Percentiles rank a stretch among this genome's conserved stretches.
Evolutionary conservation across 139 green algal species (phyloP).

Genomic region (Chlamydomonas incerta): DNA sequence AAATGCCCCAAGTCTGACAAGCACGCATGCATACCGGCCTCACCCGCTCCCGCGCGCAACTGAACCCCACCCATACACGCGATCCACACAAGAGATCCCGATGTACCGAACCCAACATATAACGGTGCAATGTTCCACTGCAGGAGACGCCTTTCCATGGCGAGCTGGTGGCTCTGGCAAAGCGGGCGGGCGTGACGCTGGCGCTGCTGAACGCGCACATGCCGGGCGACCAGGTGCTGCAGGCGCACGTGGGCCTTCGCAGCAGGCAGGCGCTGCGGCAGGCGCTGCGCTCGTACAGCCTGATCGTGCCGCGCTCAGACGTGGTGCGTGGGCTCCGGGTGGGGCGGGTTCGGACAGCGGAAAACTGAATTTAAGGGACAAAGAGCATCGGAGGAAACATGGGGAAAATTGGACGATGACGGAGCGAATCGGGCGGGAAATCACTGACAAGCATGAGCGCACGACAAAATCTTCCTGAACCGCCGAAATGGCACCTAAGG

Average conservation of each 20-base stretch:
- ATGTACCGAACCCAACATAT: not conserved
- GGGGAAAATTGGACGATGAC: no score
- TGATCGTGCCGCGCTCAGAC: slow-evolving; percentile 72
- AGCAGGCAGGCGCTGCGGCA: slow-evolving; percentile 45
- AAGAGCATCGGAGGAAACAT: no score
- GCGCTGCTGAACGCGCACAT: slow-evolving; percentile 70
- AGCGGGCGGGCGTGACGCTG: slow-evolving; percentile 46
- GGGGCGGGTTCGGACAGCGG: no score
- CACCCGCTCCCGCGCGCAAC: no score
- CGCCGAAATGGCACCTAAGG: no score
- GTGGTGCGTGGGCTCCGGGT: slow-evolving; percentile 47
- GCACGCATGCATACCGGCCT: not conserved
- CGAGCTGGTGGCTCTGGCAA: slow-evolving; percentile 54
- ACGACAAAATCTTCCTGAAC: no score
- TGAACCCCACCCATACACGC: not conserved
- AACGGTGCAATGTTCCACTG: not conserved
- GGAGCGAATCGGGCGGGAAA: no score
- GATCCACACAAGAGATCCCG: not conserved
- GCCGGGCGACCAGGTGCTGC: slow-evolving; percentile 51
- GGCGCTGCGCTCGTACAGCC: slow-evolving; percentile 59
- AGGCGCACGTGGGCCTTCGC: slow-evolving; percentile 49
- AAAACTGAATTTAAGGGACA: no score
- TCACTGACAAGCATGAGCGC: no score
- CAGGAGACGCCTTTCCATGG: slow-evolving; percentile 67
- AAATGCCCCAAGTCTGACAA: no score